Evolutionary conservation across 257 asterid genomes (phyloP).

Genomic region (Thymus quinquecostatus): DNA sequence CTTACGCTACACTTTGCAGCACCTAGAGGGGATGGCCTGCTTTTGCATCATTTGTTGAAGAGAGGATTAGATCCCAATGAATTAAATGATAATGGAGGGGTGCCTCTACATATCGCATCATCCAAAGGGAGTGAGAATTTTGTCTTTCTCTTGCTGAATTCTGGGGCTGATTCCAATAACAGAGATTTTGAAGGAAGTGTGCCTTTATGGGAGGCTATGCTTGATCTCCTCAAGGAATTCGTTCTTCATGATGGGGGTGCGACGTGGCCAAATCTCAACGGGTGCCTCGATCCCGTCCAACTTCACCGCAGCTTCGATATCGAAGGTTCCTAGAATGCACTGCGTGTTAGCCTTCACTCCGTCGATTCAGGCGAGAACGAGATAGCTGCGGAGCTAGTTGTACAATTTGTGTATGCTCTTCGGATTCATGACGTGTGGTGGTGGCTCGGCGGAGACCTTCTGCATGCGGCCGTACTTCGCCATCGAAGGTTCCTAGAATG

Average conservation of each 20-base stretch:
- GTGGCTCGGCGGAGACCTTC: too few species aligned
- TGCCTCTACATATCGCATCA: conserved; percentile 92
- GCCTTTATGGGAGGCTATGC: conserved; percentile 69
- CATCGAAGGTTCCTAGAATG: too few species aligned
- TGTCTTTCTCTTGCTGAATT: conserved; percentile 74
- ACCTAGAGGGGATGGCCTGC: conserved; percentile 80
- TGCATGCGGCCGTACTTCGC: too few species aligned
- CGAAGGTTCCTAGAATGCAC: too few species aligned
- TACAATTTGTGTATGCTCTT: too few species aligned
- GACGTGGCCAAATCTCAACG: conserved; percentile 34
- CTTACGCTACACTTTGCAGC: conserved; percentile 90
- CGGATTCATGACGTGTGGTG: too few species aligned
- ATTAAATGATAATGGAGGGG: conserved; percentile 68
- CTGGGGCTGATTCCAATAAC: conserved; percentile 72
- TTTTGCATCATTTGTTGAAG: conserved; percentile 80
- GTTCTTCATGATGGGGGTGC: conserved; percentile 49
- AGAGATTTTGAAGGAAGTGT: conserved; percentile 69
- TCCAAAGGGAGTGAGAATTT: conserved; percentile 71
- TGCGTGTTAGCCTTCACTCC: too few species aligned
- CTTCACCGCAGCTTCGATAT: too few species aligned
- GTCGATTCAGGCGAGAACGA: too few species aligned
- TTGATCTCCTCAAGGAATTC: conserved; percentile 52
- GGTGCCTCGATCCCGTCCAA: background rate
- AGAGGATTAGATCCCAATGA: conserved; percentile 93
- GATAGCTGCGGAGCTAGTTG: too few species aligned